A percentile compares a stretch with the other conserved stretches of the same genome.
phyloP scores from a whole-genome alignment of 805 yeast species.

The Saturnispora serradocipensis region DNA sequence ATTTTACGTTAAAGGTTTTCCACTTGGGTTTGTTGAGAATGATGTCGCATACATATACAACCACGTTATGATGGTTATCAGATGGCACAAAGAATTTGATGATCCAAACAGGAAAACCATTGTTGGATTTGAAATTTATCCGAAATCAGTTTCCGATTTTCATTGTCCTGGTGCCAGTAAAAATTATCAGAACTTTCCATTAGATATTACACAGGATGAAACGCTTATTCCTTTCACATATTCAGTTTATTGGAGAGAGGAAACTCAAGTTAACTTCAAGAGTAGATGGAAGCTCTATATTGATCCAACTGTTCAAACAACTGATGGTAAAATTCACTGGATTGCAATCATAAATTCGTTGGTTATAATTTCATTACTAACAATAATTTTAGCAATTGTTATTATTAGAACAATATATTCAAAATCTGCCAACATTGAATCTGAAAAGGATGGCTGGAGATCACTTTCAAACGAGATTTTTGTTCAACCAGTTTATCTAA shows the following conservation, averaged over 20 bases:
- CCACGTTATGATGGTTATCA: constrained; percentile 71
- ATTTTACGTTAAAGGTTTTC: constrained; percentile 81
- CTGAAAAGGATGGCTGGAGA: constrained; percentile 8
- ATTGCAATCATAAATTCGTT: constrained; percentile 64
- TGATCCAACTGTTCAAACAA: constrained; percentile 28
- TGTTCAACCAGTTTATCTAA: constrained; percentile 39
- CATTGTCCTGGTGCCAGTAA: constrained; percentile 70
- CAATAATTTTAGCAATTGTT: constrained; percentile 57
- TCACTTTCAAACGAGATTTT: constrained; percentile 37
- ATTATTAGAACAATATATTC: constrained; percentile 46
- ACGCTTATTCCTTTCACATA: constrained; percentile 65
- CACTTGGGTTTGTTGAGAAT: constrained; percentile 60
- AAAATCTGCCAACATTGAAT: constrained; percentile 28
- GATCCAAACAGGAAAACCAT: constrained; percentile 39
- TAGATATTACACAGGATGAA: constrained; percentile 35
- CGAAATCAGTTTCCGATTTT: constrained; percentile 60
- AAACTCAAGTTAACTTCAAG: constrained; percentile 50
- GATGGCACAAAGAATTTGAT: constrained; percentile 49
- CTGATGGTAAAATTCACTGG: constrained; percentile 61
- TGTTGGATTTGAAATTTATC: constrained; percentile 87
- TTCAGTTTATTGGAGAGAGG: constrained; percentile 85
- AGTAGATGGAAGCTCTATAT: constrained; percentile 65
- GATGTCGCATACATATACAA: constrained; percentile 61
- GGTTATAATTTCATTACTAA: constrained; percentile 50
- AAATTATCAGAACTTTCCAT: constrained; percentile 46